Base-by-base conservation (phyloP, 768 basidiomycete genomes). In the Arthromyces matolae region DNA sequence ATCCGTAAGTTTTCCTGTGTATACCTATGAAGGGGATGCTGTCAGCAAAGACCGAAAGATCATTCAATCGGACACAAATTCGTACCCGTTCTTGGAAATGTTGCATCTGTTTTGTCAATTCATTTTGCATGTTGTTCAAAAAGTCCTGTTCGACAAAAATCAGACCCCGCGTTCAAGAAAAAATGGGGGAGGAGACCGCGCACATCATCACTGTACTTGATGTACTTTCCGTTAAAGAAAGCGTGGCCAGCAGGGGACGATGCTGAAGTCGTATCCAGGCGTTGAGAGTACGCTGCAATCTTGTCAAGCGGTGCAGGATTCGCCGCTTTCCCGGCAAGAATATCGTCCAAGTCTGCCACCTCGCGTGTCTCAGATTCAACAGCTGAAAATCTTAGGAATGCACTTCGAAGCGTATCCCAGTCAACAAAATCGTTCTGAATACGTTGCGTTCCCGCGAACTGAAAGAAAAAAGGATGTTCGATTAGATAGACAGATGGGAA, bases 11-110 rank as follows among this genome's bases (percentile, higher is more conserved):
- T 68, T 64, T 5, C 81, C 79, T 22, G 61, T 58, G 59, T 87
- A 85, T 1, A 89, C 63, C 86, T 84, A 47, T 2, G 22, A 2
- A 10, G 49, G n/a, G 12, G n/a, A 39, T 13, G 8, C 12, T 5
- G 14, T 39, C 18, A 38, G 22, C 7, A 5, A 34, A 14, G n/a
- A n/a, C n/a, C n/a, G n/a, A 8, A 24, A 14, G 6, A 22, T 0
- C 2, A n/a, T 27, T n/a, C n/a, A n/a, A n/a, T 2, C 3, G 10
- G 8, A 46, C 10, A 18, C 13, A 13, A n/a, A 8, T 18, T 60
- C 72, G n/a, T 34, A 83, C 90, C 74, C 81, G 71, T 62, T 88
- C 83, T 63, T 89, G 88, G 5, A 93, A 60, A 59, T 82, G 80
- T 50, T 81, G 79, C 47, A 89, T 58, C 56, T 89, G 86, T 13